These are phyloP conservation scores for Trichoderma sp. DNA, from an alignment of 2,329 filamentous ascomycete genomes.

Conservation along the genomic window DNA sequence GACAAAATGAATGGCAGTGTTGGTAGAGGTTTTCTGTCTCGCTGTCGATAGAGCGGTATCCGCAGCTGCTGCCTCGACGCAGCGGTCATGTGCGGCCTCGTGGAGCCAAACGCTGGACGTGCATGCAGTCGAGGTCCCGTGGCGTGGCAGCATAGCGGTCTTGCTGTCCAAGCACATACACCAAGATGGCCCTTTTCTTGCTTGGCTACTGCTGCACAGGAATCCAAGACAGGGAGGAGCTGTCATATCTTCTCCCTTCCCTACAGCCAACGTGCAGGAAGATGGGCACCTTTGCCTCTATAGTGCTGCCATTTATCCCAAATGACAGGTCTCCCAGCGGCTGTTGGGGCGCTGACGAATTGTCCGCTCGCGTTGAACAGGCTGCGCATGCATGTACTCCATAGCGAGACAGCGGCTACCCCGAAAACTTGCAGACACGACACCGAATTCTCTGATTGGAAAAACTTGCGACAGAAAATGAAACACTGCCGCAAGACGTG, in stretches of 20 bases:
- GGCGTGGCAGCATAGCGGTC: constrained; percentile 29
- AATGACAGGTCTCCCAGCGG: constrained; percentile 1
- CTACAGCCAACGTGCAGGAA: constrained; percentile 22
- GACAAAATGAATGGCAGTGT: no score
- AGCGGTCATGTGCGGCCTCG: constrained; percentile 22
- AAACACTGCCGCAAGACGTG: neutral
- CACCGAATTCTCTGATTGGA: neutral
- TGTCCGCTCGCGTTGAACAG: neutral
- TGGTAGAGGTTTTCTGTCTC: neutral
- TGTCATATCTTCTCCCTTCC: constrained; percentile 12
- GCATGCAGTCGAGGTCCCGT: constrained; percentile 41
- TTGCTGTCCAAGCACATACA: constrained; percentile 11
- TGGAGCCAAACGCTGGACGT: constrained; percentile 33
- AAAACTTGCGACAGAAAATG: neutral
- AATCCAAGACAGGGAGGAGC: neutral
- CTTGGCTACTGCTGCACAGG: constrained; percentile 12
- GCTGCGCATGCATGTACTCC: neutral
- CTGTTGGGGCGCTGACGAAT: neutral
- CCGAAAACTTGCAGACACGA: neutral
- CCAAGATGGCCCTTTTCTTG: neutral
- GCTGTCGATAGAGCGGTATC: neutral
- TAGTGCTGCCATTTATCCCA: neutral
- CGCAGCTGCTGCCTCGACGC: constrained; percentile 1
- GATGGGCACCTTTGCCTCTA: neutral
- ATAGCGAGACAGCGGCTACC: neutral